Percentiles rank a stretch among this genome's conserved stretches.
Evolutionary conservation across 108 stramenopile species (phyloP).

Genomic region (Fragilariopsis cylindrus): DNA sequence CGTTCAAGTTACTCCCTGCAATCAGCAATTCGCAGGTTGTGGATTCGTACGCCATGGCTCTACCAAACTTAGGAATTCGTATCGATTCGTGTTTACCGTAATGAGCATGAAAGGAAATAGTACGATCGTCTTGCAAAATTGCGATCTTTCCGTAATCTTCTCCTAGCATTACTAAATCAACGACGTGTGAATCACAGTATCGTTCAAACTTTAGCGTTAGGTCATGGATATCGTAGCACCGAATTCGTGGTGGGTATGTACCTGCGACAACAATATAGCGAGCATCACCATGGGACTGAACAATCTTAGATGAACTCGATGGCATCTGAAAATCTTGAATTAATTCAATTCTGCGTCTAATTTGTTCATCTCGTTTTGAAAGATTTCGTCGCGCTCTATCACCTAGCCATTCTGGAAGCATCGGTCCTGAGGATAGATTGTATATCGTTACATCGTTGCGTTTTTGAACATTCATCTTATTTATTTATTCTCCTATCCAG

Average conservation of each 20-base stretch:
- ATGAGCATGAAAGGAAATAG: conserved; percentile 95
- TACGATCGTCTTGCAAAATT: conserved; percentile 90
- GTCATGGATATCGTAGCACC: conserved; percentile 94
- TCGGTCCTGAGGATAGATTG: conserved; percentile 84
- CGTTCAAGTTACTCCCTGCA: conserved; percentile 74
- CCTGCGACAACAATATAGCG: conserved; percentile 91
- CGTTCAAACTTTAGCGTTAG: conserved; percentile 98
- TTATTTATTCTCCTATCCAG: no score
- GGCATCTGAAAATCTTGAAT: conserved; percentile 99
- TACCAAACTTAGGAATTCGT: conserved; percentile 94
- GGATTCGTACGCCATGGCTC: conserved; percentile 93
- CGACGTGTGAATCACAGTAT: conserved; percentile 62
- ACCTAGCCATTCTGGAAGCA: conserved; percentile 96
- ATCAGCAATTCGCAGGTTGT: conserved; percentile 90
- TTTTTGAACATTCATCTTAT: conserved; percentile 86
- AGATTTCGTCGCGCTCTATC: conserved; percentile 91
- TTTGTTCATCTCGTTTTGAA: conserved; percentile 86
- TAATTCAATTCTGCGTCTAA: conserved; percentile 93
- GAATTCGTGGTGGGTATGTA: conserved; percentile 93
- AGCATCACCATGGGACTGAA: conserved; percentile 80
- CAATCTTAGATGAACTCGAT: conserved; percentile 75
- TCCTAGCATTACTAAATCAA: conserved; percentile 24
- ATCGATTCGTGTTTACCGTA: conserved; percentile 93
- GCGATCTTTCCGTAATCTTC: conserved; percentile 96
- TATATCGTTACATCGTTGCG: conserved; percentile 88